Conservation (phyloP, 768 basidiomycete genomes). For the Favolaschia claudopus region DNA sequence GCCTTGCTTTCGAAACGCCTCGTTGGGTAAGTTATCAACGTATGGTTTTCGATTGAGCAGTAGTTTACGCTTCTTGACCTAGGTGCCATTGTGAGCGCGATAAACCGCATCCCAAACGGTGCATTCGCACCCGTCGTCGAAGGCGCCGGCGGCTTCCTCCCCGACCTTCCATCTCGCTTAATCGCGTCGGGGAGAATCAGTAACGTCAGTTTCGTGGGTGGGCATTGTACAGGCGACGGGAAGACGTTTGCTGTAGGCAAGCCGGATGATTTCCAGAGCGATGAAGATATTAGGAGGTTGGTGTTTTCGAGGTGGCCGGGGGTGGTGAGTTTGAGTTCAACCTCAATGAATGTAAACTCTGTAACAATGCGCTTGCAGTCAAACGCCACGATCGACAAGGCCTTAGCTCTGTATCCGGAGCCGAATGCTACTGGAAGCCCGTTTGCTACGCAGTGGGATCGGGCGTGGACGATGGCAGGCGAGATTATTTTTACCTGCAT, state of each 20-base stretch:
- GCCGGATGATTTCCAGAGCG: constrained; percentile 46
- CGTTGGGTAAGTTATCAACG: constrained; percentile 33
- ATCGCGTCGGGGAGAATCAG: constrained; percentile 42
- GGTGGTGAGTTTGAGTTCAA: constrained; percentile 35
- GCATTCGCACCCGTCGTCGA: constrained; percentile 40
- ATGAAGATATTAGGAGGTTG: constrained; percentile 46
- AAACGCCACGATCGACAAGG: constrained; percentile 43
- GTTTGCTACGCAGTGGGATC: constrained; percentile 49
- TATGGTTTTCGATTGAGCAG: neutral
- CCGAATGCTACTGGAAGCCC: constrained; percentile 42
- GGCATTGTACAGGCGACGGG: constrained; percentile 53
- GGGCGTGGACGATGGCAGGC: constrained; percentile 49
- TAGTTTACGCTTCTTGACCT: neutral
- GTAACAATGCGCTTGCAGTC: constrained; percentile 32
- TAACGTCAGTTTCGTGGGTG: constrained; percentile 45
- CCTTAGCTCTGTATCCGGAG: constrained; percentile 46
- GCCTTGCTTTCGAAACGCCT: constrained; percentile 46
- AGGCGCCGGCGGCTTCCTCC: constrained; percentile 36
- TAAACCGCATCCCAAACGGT: constrained; percentile 44
- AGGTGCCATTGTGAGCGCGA: constrained; percentile 48
- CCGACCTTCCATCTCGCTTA: constrained; percentile 45
- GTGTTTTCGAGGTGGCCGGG: constrained; percentile 45
- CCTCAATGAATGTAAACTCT: neutral
- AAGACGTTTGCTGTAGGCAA: constrained; percentile 48
- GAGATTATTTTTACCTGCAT: constrained; percentile 54